Conservation (phyloP, 139 green algal species). For the Mychonastes homosphaera region DNA sequence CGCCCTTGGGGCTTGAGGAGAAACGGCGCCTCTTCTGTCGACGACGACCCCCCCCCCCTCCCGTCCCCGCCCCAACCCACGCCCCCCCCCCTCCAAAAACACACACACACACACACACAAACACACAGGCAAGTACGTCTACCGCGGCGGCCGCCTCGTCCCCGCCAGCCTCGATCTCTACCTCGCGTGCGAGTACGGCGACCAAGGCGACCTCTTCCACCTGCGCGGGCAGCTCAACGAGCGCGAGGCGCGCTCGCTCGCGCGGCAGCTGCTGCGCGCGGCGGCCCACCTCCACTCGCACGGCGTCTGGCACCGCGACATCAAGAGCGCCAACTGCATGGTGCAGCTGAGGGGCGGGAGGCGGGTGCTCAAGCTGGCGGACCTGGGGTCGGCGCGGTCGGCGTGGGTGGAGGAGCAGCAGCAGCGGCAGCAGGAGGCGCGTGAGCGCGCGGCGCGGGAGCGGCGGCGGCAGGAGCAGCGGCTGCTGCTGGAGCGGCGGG, state of each 20-base stretch:
- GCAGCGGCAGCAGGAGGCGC: too few relatives aligned
- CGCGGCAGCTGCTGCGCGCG: constrained; percentile 53
- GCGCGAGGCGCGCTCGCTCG: constrained; percentile 50
- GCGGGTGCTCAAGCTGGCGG: constrained; percentile 45
- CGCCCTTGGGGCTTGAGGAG: constrained; percentile 8
- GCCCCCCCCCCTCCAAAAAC: too few relatives aligned
- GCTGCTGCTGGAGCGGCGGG: constrained; percentile 2
- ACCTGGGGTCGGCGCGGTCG: constrained; percentile 73
- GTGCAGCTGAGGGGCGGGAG: background rate
- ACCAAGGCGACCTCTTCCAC: constrained; percentile 47
- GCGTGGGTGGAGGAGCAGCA: constrained; percentile 34
- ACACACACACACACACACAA: too few relatives aligned
- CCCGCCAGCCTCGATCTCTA: constrained; percentile 68
- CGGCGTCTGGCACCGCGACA: constrained; percentile 80
- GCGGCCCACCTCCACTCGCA: constrained; percentile 63
- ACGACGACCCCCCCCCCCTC: background rate
- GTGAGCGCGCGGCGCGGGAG: background rate
- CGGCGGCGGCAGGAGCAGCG: background rate
- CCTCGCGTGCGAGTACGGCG: constrained; percentile 65
- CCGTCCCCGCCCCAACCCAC: background rate
- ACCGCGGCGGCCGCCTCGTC: constrained; percentile 51
- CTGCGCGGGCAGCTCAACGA: constrained; percentile 40
- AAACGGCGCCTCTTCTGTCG: background rate
- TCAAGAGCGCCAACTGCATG: constrained; percentile 73
- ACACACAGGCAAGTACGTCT: constrained; percentile 45